Evolutionary conservation across 208 protist genomes (phyloP).

Genomic region (Leishmania arabica): DNA sequence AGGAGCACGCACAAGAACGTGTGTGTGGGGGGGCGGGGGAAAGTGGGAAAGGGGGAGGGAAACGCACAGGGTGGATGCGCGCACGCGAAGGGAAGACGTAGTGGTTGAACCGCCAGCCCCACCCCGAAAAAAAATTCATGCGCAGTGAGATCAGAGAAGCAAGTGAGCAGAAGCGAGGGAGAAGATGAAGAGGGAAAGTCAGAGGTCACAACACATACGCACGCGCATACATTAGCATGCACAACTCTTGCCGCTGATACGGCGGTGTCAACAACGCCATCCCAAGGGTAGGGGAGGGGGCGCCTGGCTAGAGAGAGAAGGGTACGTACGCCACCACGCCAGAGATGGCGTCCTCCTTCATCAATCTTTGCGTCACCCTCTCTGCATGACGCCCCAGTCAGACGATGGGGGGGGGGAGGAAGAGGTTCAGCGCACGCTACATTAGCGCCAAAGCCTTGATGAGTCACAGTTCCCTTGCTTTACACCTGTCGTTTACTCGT

Average conservation of each 20-base stretch:
- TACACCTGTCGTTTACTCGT: not conserved
- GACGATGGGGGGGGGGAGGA: not conserved
- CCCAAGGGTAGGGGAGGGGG: not conserved
- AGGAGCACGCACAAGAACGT: not conserved
- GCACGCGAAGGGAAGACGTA: not conserved
- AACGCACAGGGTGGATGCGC: not conserved
- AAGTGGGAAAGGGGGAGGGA: not conserved
- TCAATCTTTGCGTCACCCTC: not conserved
- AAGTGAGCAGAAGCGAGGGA: not conserved
- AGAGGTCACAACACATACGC: conserved; percentile 1
- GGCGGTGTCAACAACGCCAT: not conserved
- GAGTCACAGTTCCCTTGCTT: not conserved
- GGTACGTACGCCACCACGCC: not conserved
- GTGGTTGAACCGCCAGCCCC: not conserved
- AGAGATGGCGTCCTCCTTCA: not conserved
- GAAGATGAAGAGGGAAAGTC: not conserved
- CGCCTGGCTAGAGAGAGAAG: not conserved
- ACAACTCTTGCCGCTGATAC: not conserved
- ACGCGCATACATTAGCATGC: not conserved
- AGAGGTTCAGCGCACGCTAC: not conserved
- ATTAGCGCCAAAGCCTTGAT: not conserved
- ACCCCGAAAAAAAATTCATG: not conserved
- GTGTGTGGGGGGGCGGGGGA: not conserved
- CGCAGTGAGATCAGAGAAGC: not conserved
- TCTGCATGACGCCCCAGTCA: not conserved